Conservation (phyloP, 1,284 basidiomycete genomes). For the Waitea zeae region DNA sequence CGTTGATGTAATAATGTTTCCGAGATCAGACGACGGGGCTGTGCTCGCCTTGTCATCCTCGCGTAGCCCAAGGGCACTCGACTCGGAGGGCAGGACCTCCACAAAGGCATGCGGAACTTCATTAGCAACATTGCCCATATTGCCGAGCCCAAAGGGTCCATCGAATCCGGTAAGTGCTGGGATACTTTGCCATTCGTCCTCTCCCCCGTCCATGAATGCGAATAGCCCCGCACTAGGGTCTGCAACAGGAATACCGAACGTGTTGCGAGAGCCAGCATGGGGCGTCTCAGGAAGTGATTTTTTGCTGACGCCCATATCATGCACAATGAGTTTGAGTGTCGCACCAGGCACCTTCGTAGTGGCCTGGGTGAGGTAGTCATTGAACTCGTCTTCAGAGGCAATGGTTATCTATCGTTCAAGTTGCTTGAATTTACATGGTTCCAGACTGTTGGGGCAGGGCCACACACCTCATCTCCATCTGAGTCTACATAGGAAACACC, state of each 20-base stretch:
- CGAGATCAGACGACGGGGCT: conserved; percentile 7
- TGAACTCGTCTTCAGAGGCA: conserved; percentile 49
- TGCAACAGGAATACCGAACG: conserved; percentile 22
- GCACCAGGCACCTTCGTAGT: conserved; percentile 13
- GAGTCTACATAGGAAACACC: conserved; percentile 51
- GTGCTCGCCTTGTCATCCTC: conserved; percentile 6
- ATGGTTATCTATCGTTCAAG: conserved; percentile 39
- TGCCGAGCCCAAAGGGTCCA: conserved; percentile 11
- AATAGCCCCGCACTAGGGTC: conserved; percentile 14
- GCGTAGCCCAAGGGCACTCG: conserved; percentile 12
- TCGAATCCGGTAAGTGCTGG: conserved; percentile 12
- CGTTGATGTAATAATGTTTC: conserved; percentile 9
- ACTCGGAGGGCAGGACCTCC: conserved; percentile 37
- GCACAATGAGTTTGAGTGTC: conserved; percentile 39
- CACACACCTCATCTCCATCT: conserved; percentile 23
- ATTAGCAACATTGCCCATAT: conserved; percentile 11
- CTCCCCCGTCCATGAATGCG: conserved; percentile 42
- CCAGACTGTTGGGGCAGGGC: background rate
- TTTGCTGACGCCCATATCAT: conserved; percentile 26
- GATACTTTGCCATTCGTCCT: conserved; percentile 49
- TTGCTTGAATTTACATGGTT: background rate
- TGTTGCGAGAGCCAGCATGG: conserved; percentile 24
- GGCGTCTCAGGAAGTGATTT: conserved; percentile 21
- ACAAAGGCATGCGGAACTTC: conserved; percentile 43
- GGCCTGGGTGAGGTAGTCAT: conserved; percentile 34